Evolutionary conservation across 2,329 filamentous ascomycete species (phyloP).

Genomic region (Aspergillus sergii): DNA sequence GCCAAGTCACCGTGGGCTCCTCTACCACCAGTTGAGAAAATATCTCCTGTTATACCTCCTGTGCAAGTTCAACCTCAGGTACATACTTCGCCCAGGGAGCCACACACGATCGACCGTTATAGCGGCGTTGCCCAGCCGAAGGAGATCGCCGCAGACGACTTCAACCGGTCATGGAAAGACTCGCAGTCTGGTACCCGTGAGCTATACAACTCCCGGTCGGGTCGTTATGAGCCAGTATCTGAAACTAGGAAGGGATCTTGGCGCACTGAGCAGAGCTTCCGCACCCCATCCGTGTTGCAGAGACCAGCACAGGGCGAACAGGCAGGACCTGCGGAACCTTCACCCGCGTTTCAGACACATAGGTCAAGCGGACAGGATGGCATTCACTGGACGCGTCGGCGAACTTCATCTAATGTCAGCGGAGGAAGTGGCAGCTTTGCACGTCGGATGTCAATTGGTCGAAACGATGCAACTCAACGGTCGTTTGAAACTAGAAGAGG

Average conservation of each 20-base stretch:
- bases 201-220: constrained; percentile 92
- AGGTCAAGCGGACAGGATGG: constrained; percentile 67
- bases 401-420: constrained; percentile 89
- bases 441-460: constrained; percentile 63
- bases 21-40: constrained; percentile 81
- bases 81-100: constrained; percentile 59
- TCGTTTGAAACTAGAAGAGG: constrained; percentile 42
- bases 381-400: constrained; percentile 69
- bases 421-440: constrained; percentile 75
- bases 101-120: constrained; percentile 57
- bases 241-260: constrained; percentile 72
- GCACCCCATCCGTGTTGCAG: constrained; percentile 79
- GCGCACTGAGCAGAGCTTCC: constrained; percentile 66
- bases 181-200: constrained; percentile 68
- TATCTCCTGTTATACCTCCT: constrained; percentile 66
- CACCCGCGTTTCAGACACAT: constrained; percentile 80
- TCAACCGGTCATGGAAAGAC: constrained; percentile 83
- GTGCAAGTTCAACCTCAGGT: constrained; percentile 44
- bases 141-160: constrained; percentile 93
- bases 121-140: constrained; percentile 61
- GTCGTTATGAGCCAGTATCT: constrained; percentile 84
- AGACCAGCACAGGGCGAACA: constrained; percentile 66
- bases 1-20: constrained; percentile 91
- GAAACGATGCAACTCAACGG: constrained; percentile 46
- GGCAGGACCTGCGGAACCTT: constrained; percentile 74